phyloP scores from a whole-genome alignment of 2,329 filamentous ascomycete genomes.

The Arthrinium puccinioides region DNA sequence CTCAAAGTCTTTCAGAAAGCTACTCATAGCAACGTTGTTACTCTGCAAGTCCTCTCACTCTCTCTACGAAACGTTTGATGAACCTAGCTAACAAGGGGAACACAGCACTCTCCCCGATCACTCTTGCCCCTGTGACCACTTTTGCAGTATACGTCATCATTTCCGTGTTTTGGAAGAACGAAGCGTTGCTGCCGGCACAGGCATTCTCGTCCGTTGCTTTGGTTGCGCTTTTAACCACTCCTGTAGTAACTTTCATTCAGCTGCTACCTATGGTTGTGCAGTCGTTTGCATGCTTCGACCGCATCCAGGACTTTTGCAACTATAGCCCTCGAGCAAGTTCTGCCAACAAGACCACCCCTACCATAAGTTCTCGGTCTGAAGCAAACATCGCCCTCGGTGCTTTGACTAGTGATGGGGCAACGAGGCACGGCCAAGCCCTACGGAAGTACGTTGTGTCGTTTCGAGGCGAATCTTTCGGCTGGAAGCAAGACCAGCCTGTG shows the following conservation, averaged over 20 bases:
- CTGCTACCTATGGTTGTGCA: conserved; percentile 9
- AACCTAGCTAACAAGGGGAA: background rate
- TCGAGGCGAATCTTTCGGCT: conserved; percentile 9
- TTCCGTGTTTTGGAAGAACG: conserved; percentile 8
- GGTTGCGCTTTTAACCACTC: conserved; percentile 11
- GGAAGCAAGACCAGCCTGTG: no score
- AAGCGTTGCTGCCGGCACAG: conserved; percentile 8
- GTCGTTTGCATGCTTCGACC: conserved; percentile 11
- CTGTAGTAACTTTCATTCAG: conserved; percentile 12
- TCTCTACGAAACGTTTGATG: no score
- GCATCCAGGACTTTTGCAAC: conserved; percentile 12
- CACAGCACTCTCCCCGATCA: background rate
- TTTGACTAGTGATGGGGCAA: no score
- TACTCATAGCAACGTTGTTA: background rate
- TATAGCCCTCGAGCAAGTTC: no score
- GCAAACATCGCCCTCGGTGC: no score
- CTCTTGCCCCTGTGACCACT: conserved; percentile 15
- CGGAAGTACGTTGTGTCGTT: no score
- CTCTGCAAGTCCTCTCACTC: background rate
- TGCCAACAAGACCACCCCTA: background rate
- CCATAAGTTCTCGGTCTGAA: no score
- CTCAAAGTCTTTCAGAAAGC: background rate
- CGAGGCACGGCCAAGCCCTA: no score
- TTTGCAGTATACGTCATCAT: conserved; percentile 19
- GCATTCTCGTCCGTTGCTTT: conserved; percentile 14